Conservation (phyloP, 495 filamentous ascomycete species). For the Pseudomonodictys pantanalensis region DNA sequence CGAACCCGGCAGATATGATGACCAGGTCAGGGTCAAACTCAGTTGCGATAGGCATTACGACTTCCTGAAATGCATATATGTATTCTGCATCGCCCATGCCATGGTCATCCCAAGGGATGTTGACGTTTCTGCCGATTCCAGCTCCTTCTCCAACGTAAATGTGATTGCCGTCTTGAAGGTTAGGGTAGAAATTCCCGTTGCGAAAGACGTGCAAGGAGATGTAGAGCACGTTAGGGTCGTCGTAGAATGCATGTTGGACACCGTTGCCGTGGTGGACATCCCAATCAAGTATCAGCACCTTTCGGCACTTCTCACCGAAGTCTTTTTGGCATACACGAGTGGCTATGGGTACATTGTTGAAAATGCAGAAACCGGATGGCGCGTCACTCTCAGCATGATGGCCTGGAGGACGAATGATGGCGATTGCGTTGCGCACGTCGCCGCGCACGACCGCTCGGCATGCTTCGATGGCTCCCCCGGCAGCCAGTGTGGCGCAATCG, state of each 20-base stretch:
- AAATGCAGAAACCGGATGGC: constrained; percentile 92
- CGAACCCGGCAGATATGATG: constrained; percentile 92
- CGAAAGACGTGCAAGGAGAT: constrained; percentile 92
- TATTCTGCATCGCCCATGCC: constrained; percentile 98
- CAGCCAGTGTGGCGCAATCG: constrained; percentile 74
- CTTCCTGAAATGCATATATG: constrained; percentile 88
- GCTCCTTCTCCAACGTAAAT: constrained; percentile 69
- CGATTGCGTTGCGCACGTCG: constrained; percentile 86
- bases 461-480: constrained; percentile 94
- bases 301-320: constrained; percentile 74
- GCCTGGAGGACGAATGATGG: constrained; percentile 89
- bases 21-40: constrained; percentile 95
- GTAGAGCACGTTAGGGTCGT: constrained; percentile 92
- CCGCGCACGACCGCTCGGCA: constrained; percentile 78
- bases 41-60: constrained; percentile 93
- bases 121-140: constrained; percentile 86
- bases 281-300: constrained; percentile 93
- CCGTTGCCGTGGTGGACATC: constrained; percentile 88
- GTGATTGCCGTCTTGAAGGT: constrained; percentile 68
- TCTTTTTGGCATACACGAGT: constrained; percentile 75
- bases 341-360: constrained; percentile 94
- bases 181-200: constrained; percentile 82
- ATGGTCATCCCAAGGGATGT: constrained; percentile 88
- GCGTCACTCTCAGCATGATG: constrained; percentile 86
- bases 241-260: constrained; percentile 93